Conservation (phyloP, 2,329 filamentous ascomycete genomes). For the Huntiella bhutanensis region DNA sequence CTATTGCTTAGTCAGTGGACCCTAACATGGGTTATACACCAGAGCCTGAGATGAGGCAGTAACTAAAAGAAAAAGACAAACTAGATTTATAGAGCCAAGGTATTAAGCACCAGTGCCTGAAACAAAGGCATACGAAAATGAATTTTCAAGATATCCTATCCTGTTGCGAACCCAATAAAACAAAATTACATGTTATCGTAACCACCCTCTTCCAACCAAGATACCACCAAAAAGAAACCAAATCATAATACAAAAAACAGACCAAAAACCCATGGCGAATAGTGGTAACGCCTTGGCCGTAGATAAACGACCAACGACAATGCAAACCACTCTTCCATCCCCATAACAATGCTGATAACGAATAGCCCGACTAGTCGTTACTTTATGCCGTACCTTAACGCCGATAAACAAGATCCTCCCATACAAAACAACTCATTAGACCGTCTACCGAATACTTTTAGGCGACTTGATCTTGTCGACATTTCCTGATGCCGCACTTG, state of each 20-base stretch:
- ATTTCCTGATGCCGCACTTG: slow-evolving; percentile 53
- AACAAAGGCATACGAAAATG: no score
- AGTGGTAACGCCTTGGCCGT: no score
- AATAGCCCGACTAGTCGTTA: no score
- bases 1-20: slow-evolving; percentile 6
- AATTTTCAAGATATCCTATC: no score
- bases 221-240: neutral
- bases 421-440: slow-evolving; percentile 6
- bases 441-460: slow-evolving; percentile 66
- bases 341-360: no score
- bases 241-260: neutral
- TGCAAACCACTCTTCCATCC: no score
- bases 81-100: neutral
- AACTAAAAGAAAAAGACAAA: neutral
- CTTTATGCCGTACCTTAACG: neutral
- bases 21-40: neutral
- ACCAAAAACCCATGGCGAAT: neutral
- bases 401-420: neutral
- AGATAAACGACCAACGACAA: no score
- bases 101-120: no score
- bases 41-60: neutral
- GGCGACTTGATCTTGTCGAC: slow-evolving; percentile 70
- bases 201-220: no score
- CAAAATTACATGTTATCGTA: no score
- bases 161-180: no score